Conservation (phyloP, 2,329 filamentous ascomycete genomes). For the Chalaropsis thielavioides region DNA sequence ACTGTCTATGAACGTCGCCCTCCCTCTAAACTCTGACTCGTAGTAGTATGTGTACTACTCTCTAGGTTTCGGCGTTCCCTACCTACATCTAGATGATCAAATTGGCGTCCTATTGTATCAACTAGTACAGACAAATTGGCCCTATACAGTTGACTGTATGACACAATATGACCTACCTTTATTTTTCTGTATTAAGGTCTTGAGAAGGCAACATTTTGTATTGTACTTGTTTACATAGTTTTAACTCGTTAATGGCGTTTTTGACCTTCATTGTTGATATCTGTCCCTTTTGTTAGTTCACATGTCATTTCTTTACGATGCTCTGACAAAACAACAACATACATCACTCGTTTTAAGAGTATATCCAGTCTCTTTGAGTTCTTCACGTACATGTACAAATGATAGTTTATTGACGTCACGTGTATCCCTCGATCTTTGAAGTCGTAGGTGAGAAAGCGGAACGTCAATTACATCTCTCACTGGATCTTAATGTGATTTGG, state of each 20-base stretch:
- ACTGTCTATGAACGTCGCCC: neutral
- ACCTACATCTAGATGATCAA: neutral
- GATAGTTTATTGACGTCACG: too few relatives aligned
- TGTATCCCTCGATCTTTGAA: too few relatives aligned
- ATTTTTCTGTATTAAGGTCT: neutral
- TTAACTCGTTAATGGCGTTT: neutral
- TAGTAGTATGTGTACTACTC: neutral
- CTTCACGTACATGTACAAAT: too few relatives aligned
- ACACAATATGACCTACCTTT: neutral
- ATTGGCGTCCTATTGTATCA: neutral
- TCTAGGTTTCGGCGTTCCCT: neutral
- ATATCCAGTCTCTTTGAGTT: too few relatives aligned
- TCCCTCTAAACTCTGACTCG: neutral
- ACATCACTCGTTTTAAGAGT: too few relatives aligned
- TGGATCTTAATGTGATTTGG: too few relatives aligned
- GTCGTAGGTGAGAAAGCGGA: too few relatives aligned
- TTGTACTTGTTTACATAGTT: too few relatives aligned
- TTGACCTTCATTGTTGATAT: neutral
- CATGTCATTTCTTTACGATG: too few relatives aligned
- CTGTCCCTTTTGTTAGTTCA: conserved; percentile 13
- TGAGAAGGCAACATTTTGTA: neutral
- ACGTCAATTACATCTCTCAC: too few relatives aligned
- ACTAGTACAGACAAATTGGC: neutral
- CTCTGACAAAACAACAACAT: too few relatives aligned
- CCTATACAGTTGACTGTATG: neutral